Base-by-base conservation (phyloP, 176 grass and related monocot species). In the Pontederia paniculata region DNA sequence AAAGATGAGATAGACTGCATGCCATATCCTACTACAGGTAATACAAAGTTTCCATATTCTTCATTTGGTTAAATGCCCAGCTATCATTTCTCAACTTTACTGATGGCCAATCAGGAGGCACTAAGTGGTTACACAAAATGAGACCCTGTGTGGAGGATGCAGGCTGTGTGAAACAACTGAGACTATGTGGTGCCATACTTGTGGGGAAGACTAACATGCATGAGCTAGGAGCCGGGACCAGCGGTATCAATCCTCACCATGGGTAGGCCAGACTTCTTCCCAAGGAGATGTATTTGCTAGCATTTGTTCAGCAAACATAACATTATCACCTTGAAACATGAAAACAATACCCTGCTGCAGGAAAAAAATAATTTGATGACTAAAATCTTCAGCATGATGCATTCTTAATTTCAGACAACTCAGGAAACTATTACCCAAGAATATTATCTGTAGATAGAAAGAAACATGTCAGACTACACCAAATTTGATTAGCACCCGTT, bases 191-290 rank as follows among this genome's bases (percentile, higher is more conserved):
- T 41, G 86, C 71, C 14, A 66, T 97, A 7, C 18, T 97, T 42
- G 74, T 88, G 13, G 83, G 86, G 10, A 97, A 97, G 59, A 76
- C 85, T 50, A 95, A 83, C 70, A 91, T 98, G 94, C 94, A 98
- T 64, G 94, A 98, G 71, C 83, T 98, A 67, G 94, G 94, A 17
- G 87, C 94, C 0, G 79, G 79, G 48, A 73, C 79, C 67, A 82
- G 73, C 12, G 79, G 79, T 18, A 82, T 82, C 46, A 82, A 82
- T 63, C 79, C 79, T 43, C 79, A 82, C 47, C 68, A 76, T 51
- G 79, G 79, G 79, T 82, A 58, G 16, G 22, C 48, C 23, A 21
- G 44, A 19, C 45, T 9, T 43, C 14, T 50, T 19, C 17, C 15
- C 4, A 14, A 61, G 64, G 17, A 8, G 23, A 53, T 31, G 9